Evolutionary conservation across 2,329 filamentous ascomycete species (phyloP), one percentile per base, ranked within the genome.

Genomic region (Chrysoporthe cubensis): DNA sequence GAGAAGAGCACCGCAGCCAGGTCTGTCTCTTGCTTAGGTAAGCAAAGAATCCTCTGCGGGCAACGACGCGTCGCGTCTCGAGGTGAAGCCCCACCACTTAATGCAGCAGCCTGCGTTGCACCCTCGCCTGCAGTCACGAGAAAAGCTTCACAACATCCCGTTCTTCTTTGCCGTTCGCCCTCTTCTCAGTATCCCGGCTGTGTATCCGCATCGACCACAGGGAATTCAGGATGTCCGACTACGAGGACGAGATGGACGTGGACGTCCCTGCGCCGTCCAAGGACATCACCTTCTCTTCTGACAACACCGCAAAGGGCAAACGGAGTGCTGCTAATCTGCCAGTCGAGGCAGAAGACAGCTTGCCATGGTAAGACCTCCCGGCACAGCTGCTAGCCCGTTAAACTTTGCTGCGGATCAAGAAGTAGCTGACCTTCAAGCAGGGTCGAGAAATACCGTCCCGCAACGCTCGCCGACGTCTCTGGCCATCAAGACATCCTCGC

Each of bases 401-500:
- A 14, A 8, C 40, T 6, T 48, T 66, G 44, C 11, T 62, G 44
- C 26, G 6, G 14, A 66, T 44, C 6, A 16, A 11, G 32, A 44
- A 34, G 40, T n/a, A 64, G 68, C 59, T 74, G 71, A 65, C 68
- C 46, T 48, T 57, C 40, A 32, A 26, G 73, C 69, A 94, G 92
- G 94, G 94, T 99, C 9, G 96, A 99, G 78, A 99, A 99, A 76
- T 99, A 98, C 80, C 89, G 96, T 64, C 96, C 96, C 21, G 90
- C 90, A 70, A 93, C 92, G 1, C 88, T 99, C 58, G 88, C 91
- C 73, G 96, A 99, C 79, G 96, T 99, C 67, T 97, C 94, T 3
- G 96, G 96, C 26, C 96, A 99, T 79, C 92, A 97, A 77, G 96
- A 99, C 80, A 98, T 99, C 76, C 89, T 99, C 71, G 90, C 94